These are phyloP conservation scores for Adansonia madagascariensis DNA, from an alignment of 441 rosid species.

Conservation along the genomic window DNA sequence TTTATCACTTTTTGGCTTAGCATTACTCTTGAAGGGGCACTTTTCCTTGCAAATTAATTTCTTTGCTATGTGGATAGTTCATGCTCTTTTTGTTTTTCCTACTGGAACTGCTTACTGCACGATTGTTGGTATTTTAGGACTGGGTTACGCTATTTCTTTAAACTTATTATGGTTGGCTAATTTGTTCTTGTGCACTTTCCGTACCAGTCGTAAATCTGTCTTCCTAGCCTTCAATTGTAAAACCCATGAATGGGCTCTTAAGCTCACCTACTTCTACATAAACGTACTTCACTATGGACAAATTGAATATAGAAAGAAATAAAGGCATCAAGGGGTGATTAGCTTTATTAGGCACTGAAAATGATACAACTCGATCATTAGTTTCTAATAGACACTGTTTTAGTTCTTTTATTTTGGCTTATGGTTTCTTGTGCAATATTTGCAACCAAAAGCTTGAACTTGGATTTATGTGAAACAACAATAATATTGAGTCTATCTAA, in stretches of 20 bases:
- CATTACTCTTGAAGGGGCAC: not conserved
- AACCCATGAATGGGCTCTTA: not conserved
- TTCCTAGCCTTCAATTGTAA: not conserved
- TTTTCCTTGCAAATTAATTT: not conserved
- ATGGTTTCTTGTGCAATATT: not conserved
- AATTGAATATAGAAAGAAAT: not conserved
- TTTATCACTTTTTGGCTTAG: not conserved
- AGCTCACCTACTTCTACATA: not conserved
- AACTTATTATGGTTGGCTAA: not conserved
- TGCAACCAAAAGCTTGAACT: conserved; percentile 20
- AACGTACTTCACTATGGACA: not conserved
- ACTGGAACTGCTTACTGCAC: not conserved
- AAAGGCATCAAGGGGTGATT: not conserved
- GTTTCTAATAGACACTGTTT: not conserved
- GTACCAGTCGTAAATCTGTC: not conserved
- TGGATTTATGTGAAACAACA: not conserved
- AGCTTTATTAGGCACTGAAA: not conserved
- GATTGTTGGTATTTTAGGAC: not conserved
- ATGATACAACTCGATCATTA: not conserved
- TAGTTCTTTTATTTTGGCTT: not conserved
- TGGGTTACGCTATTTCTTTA: not conserved
- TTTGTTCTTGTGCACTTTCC: not conserved
- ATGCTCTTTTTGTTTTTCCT: not conserved
- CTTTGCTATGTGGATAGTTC: not conserved
- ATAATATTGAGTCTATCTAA: not conserved